phyloP scores from a whole-genome alignment of 495 filamentous ascomycete species.

The Neurospora sp. region DNA sequence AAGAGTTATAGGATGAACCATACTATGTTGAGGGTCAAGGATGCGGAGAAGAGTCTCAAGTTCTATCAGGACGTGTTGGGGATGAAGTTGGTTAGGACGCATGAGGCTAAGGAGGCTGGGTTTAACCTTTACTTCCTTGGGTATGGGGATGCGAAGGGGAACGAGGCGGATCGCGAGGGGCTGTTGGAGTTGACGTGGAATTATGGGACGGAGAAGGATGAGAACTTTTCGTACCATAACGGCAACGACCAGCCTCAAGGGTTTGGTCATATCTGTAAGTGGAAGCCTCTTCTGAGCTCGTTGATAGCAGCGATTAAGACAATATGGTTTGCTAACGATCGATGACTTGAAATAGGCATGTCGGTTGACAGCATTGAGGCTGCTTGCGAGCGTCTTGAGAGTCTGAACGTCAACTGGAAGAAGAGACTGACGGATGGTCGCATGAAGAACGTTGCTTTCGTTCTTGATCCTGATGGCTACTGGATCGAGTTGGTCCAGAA shows the following conservation, averaged over 20 bases:
- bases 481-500: slow-evolving; percentile 89
- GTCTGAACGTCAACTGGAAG: slow-evolving; percentile 76
- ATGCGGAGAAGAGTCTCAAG: slow-evolving; percentile 66
- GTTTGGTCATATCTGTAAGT: slow-evolving; percentile 81
- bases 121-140: slow-evolving; percentile 94
- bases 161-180: slow-evolving; percentile 62
- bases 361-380: slow-evolving; percentile 83
- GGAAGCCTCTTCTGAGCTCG: not conserved
- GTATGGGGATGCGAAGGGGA: slow-evolving; percentile 47
- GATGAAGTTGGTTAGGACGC: slow-evolving; percentile 68
- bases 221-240: slow-evolving; percentile 77
- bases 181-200: slow-evolving; percentile 92
- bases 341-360: slow-evolving; percentile 40
- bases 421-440: slow-evolving; percentile 85
- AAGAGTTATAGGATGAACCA: slow-evolving; percentile 50
- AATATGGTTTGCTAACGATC: slow-evolving; percentile 14
- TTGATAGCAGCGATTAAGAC: too few species aligned
- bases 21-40: slow-evolving; percentile 95
- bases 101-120: slow-evolving; percentile 54
- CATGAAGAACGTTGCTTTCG: slow-evolving; percentile 92
- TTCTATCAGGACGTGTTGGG: slow-evolving; percentile 90
- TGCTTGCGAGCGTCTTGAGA: slow-evolving; percentile 78
- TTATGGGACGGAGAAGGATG: slow-evolving; percentile 88
- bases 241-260: slow-evolving; percentile 88
- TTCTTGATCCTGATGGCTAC: slow-evolving; percentile 87